Conservation (phyloP, 2,329 filamentous ascomycete species). For the Podosphaera fusca region DNA sequence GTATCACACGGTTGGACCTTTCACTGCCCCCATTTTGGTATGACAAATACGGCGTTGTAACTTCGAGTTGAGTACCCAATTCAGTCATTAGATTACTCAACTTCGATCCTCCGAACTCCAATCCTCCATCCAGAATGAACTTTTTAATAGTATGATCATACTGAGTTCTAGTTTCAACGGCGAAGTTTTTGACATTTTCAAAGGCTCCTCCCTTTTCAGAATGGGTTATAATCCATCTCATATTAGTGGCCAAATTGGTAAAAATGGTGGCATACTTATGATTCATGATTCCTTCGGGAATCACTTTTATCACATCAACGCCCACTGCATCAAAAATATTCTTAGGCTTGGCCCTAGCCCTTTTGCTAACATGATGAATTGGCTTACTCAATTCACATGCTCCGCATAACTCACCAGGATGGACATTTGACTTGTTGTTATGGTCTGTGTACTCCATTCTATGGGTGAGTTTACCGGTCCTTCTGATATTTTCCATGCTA, state of each 20-base stretch:
- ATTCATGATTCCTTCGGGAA: no score
- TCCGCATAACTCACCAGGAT: not conserved
- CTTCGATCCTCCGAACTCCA: not conserved
- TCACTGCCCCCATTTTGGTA: not conserved
- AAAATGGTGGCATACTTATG: no score
- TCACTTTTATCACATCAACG: not conserved
- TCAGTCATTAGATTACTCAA: not conserved
- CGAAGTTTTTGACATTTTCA: not conserved
- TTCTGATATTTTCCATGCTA: not conserved
- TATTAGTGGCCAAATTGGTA: no score
- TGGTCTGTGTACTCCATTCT: not conserved
- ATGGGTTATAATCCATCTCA: no score
- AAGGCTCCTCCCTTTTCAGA: not conserved
- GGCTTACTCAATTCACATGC: not conserved
- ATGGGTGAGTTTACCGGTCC: not conserved
- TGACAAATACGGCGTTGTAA: not conserved
- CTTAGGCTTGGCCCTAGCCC: not conserved
- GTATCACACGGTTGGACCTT: not conserved
- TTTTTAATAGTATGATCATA: not conserved
- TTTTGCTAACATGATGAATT: not conserved
- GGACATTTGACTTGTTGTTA: not conserved
- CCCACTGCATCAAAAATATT: not conserved
- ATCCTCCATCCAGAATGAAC: not conserved
- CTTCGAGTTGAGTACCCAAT: slow-evolving; percentile 1
- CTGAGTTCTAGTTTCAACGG: not conserved